A percentile compares a stretch with the other conserved stretches of the same genome.
Conservation (phyloP, 345 rosid species). For the Linum lewisii region DNA sequence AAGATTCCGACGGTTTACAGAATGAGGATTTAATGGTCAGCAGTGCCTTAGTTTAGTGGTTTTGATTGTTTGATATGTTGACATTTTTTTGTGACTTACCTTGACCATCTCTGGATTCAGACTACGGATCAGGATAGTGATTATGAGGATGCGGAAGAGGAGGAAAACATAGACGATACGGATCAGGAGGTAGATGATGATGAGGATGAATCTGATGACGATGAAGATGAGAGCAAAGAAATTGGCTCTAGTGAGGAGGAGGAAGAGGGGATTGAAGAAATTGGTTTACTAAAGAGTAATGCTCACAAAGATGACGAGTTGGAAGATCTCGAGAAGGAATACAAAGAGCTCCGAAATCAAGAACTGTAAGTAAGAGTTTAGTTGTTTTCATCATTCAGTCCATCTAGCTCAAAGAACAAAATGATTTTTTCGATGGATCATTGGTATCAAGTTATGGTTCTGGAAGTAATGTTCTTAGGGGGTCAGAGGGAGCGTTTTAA, state of each 20-base stretch:
- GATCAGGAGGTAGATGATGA: slow-evolving; percentile 11
- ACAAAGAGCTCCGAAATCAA: slow-evolving; percentile 47
- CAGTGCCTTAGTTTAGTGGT: neutral
- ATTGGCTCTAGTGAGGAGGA: neutral
- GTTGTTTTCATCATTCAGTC: neutral
- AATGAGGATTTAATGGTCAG: neutral
- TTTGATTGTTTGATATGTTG: neutral
- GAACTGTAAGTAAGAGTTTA: slow-evolving; percentile 46
- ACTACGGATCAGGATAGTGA: neutral
- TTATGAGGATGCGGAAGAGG: neutral
- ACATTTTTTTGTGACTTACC: neutral
- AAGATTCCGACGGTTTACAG: neutral
- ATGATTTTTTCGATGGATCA: neutral
- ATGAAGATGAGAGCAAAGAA: neutral
- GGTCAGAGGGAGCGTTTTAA: too few species aligned
- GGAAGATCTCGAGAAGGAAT: slow-evolving; percentile 84
- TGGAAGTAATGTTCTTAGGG: too few species aligned
- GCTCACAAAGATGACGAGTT: slow-evolving; percentile 42
- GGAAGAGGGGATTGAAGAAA: neutral
- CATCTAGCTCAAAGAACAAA: neutral
- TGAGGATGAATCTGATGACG: neutral
- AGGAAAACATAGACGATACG: neutral
- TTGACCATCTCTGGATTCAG: neutral
- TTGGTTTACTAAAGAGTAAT: slow-evolving; percentile 1
- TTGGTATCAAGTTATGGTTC: too few species aligned